Percentiles rank a stretch among this genome's conserved stretches.
Evolutionary conservation across 2,329 filamentous ascomycete genomes (phyloP).

Genomic region (Claviceps sp.): DNA sequence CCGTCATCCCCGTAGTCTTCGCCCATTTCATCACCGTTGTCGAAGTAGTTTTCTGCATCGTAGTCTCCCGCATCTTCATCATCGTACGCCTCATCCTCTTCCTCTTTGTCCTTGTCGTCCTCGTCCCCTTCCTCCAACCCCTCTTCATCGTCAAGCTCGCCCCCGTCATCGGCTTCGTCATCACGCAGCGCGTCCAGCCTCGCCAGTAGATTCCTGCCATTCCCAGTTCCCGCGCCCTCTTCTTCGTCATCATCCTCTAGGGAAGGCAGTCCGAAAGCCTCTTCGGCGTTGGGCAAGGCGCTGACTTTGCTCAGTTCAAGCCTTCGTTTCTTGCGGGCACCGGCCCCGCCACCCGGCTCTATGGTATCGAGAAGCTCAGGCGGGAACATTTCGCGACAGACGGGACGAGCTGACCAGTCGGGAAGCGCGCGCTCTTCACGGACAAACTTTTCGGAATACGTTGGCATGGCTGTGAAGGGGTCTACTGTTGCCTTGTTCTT

Average conservation of each 20-base stretch:
- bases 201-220: constrained; percentile 27
- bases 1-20: constrained; percentile 35
- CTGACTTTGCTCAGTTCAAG: constrained; percentile 34
- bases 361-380: constrained; percentile 41
- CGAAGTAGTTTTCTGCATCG: constrained; percentile 48
- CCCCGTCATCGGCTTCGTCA: constrained; percentile 36
- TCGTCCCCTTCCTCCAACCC: constrained; percentile 31
- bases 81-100: constrained; percentile 38
- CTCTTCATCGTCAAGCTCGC: constrained; percentile 38
- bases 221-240: constrained; percentile 14
- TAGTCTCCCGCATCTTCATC: constrained; percentile 49
- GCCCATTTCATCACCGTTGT: constrained; percentile 41
- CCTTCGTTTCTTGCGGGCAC: constrained; percentile 28
- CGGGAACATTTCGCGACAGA: constrained; percentile 41
- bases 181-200: constrained; percentile 33
- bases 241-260: constrained; percentile 17
- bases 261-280: constrained; percentile 30
- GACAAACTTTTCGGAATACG: constrained; percentile 42
- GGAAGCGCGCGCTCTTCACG: constrained; percentile 39
- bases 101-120: constrained; percentile 31
- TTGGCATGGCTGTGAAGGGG: constrained; percentile 45
- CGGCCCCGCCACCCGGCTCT: constrained; percentile 27
- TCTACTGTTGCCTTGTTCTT: constrained; percentile 42
- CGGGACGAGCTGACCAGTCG: constrained; percentile 36
- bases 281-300: constrained; percentile 35